Evolutionary conservation across 1,139 yeast species (phyloP).

Genomic region (Geotrichum macrosporum): DNA sequence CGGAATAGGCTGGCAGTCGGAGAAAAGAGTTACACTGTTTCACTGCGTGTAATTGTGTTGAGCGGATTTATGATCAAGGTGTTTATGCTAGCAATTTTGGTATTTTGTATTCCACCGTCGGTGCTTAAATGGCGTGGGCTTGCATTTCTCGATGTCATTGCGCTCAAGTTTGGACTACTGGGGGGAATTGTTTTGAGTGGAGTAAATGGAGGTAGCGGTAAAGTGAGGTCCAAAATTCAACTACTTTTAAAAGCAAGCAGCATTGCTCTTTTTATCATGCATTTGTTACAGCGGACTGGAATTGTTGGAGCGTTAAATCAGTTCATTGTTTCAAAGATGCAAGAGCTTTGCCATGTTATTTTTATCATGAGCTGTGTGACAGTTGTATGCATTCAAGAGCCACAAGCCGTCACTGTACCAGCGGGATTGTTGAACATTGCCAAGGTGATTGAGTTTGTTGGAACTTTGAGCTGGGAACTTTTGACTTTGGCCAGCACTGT

Average conservation of each 20-base stretch:
- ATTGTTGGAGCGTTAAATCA: too few species aligned
- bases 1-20: background rate
- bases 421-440: background rate
- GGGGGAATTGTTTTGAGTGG: constrained; percentile 5
- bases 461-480: constrained; percentile 1
- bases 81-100: background rate
- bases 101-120: background rate
- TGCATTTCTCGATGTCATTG: background rate
- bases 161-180: constrained; percentile 8
- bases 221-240: background rate
- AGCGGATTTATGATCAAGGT: background rate
- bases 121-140: constrained; percentile 3
- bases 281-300: background rate
- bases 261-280: background rate
- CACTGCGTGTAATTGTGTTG: constrained; percentile 1
- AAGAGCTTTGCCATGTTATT: background rate
- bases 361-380: background rate
- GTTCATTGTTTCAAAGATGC: background rate
- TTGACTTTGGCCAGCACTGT: background rate
- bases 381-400: background rate
- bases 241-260: background rate
- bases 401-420: background rate
- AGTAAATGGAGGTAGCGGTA: background rate
- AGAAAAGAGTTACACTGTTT: background rate
- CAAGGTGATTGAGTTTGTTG: background rate